Conservation (phyloP, 139 green algal genomes). For the Diplosphaera chodatii region DNA sequence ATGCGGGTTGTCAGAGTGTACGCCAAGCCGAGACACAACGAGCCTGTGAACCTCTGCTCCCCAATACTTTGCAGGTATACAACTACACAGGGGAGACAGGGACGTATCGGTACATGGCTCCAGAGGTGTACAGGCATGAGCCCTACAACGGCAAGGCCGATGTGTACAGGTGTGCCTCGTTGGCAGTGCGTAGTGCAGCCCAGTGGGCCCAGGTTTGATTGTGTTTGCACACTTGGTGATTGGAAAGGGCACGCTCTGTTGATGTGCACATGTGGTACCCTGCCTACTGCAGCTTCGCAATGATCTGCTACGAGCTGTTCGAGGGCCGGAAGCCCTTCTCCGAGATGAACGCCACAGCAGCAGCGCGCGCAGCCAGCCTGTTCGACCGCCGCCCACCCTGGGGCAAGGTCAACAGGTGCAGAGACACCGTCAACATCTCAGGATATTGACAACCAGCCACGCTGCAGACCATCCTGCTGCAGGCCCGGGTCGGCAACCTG, state of each 20-base stretch:
- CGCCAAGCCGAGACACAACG: slow-evolving; percentile 9
- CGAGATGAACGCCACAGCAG: slow-evolving; percentile 5
- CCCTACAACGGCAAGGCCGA: slow-evolving; percentile 55
- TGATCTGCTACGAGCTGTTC: slow-evolving; percentile 24
- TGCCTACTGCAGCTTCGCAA: slow-evolving; percentile 2
- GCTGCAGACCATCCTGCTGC: too few species aligned
- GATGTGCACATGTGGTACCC: too few species aligned
- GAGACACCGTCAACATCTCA: too few species aligned
- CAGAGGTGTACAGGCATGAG: slow-evolving; percentile 44
- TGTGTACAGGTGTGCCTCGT: slow-evolving; percentile 29
- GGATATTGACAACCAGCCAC: too few species aligned
- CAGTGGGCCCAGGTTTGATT: too few species aligned
- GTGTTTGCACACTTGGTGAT: too few species aligned
- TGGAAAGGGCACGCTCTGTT: too few species aligned
- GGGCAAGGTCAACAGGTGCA: slow-evolving; percentile 8
- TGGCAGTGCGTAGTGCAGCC: not conserved
- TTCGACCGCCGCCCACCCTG: slow-evolving; percentile 3
- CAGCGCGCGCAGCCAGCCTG: slow-evolving; percentile 8
- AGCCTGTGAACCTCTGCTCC: too few species aligned
- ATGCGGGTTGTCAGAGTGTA: slow-evolving; percentile 36
- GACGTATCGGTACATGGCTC: slow-evolving; percentile 47
- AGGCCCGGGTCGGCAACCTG: too few species aligned
- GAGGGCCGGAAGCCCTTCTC: slow-evolving; percentile 6
- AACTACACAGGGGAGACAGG: slow-evolving; percentile 83
- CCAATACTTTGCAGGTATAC: slow-evolving; percentile 42